Evolutionary conservation across 371 early-diverging fungal species (phyloP).

Genomic region (Mucor indicus): DNA sequence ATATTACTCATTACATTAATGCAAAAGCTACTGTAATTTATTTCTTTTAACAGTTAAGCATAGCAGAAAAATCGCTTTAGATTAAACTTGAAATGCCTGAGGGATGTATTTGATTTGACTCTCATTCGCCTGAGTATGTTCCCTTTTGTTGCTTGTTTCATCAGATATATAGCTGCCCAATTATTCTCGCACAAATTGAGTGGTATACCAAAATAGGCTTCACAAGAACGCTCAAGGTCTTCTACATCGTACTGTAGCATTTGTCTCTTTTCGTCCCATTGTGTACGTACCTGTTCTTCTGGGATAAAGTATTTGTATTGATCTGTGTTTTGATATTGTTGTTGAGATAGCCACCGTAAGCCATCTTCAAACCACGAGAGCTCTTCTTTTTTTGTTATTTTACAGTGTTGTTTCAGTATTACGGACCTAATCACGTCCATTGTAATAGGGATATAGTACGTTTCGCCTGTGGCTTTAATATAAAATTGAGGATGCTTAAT

Average conservation of each 20-base stretch:
- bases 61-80: no score
- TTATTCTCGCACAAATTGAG: constrained; percentile 16
- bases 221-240: constrained; percentile 19
- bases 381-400: constrained; percentile 12
- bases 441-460: constrained; percentile 5
- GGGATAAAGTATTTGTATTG: constrained; percentile 8
- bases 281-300: constrained; percentile 8
- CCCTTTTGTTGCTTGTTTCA: constrained; percentile 14
- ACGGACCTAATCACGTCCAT: constrained; percentile 16
- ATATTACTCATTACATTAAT: no score
- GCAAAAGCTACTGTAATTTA: no score
- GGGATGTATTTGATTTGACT: no score
- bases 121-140: no score
- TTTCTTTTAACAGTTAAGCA: no score
- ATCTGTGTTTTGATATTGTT: constrained; percentile 13
- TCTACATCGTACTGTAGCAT: constrained; percentile 4
- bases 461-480: constrained; percentile 1
- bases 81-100: no score
- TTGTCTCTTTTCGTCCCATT: neutral
- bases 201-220: constrained; percentile 24
- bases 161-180: constrained; percentile 18
- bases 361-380: constrained; percentile 23
- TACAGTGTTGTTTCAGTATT: constrained; percentile 17
- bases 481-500: constrained; percentile 10
- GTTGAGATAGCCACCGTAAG: constrained; percentile 17